A percentile compares a stretch with the other conserved stretches of the same genome.
These are phyloP conservation scores for Hansenula lynferdii DNA, from an alignment of 1,139 yeast species.

Conservation along the genomic window DNA sequence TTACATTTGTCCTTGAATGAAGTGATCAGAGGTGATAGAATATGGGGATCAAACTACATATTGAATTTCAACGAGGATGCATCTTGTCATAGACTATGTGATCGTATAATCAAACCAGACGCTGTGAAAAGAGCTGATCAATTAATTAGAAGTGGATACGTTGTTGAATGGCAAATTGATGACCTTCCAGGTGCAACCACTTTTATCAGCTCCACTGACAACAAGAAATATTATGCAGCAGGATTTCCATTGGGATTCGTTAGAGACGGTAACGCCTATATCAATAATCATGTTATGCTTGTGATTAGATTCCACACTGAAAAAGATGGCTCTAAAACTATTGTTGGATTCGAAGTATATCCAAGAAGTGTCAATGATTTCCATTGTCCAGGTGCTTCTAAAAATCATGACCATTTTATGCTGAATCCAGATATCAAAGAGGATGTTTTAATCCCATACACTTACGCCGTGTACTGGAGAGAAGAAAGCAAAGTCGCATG, in stretches of 20 bases:
- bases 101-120: slow-evolving; percentile 44
- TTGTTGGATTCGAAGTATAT: slow-evolving; percentile 89
- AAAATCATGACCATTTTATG: slow-evolving; percentile 50
- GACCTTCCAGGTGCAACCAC: slow-evolving; percentile 90
- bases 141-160: slow-evolving; percentile 64
- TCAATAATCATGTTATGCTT: slow-evolving; percentile 78
- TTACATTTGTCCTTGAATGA: slow-evolving; percentile 71
- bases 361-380: slow-evolving; percentile 73
- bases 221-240: slow-evolving; percentile 70
- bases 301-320: slow-evolving; percentile 72
- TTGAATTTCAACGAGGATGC: slow-evolving; percentile 58
- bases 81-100: slow-evolving; percentile 66
- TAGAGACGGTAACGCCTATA: slow-evolving; percentile 48
- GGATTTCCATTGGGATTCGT: slow-evolving; percentile 85
- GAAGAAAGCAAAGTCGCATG: slow-evolving; percentile 70
- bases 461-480: slow-evolving; percentile 87
- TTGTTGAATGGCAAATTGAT: slow-evolving; percentile 81
- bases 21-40: slow-evolving; percentile 75
- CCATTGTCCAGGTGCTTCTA: slow-evolving; percentile 67
- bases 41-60: slow-evolving; percentile 69
- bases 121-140: slow-evolving; percentile 54
- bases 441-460: slow-evolving; percentile 56
- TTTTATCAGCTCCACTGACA: slow-evolving; percentile 55
- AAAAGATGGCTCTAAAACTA: slow-evolving; percentile 43
- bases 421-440: slow-evolving; percentile 31